Base-by-base conservation (phyloP, 768 basidiomycete species). In the Cystobasidiopsis lactophilus region DNA sequence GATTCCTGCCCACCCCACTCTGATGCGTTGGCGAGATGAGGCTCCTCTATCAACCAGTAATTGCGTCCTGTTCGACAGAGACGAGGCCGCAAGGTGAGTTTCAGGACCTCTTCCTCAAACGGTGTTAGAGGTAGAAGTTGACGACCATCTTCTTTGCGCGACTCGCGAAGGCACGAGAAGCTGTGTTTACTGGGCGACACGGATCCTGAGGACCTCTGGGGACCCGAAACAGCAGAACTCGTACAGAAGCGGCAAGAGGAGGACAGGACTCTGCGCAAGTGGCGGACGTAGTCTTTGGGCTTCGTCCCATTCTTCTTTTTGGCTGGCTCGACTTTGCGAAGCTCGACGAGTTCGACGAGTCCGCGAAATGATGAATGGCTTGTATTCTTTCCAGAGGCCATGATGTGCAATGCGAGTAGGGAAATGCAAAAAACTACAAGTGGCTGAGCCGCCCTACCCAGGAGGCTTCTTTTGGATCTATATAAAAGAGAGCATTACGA, bases 1-100 rank as follows among this genome's bases (percentile, higher is more conserved):
- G 16, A 74, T 88, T 10, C 78, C 82, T 19, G 66, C 74, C 7
- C 73, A 78, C 43, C 83, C 91, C 0, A 74, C 76, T 1, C 70
- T 89, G 2, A 73, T 82, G 23, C 72, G 85, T 41, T 98, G 91
- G 93, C 78, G 85, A 59, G 73, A 74, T 18, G 64, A 64, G 2
- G 66, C 66, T 35, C 78, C 79, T 2, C 63, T 96, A 21, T 69
- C 72, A 24, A 68, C 75, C n/a, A 78, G 82, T 37, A 96, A 96
- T 64, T 76, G 80, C 52, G 83, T 89, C 11, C 78, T 86, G 2
- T 77, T 95, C 68, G 83, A 85, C 52, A 66, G 72, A 51, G 71
- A 70, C 47, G 84, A 93, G 51, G 82, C 55, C 5, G 48, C 23
- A 27, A 35, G 33, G 58, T 57, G 14, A 24, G 55, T 43, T 27